These are phyloP conservation scores for Globisporangium uncinulatum DNA, from an alignment of 352 stramenopile genomes.

Conservation along the genomic window DNA sequence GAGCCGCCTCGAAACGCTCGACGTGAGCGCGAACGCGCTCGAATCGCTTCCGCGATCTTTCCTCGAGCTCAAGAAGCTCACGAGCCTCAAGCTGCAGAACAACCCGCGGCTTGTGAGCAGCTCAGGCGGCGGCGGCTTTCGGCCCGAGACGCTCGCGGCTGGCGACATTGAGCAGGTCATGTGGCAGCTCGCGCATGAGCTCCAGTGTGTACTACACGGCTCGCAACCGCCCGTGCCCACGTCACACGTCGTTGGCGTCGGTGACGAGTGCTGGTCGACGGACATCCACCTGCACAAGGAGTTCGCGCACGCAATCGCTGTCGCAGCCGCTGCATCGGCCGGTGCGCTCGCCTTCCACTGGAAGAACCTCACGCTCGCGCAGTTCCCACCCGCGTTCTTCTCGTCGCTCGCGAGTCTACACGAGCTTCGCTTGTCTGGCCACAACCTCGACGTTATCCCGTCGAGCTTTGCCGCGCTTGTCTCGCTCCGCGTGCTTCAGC, in stretches of 20 bases:
- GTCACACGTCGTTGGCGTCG: constrained; percentile 36
- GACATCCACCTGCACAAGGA: constrained; percentile 61
- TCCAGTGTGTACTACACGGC: constrained; percentile 33
- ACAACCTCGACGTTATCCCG: constrained; percentile 37
- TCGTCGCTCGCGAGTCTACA: constrained; percentile 25
- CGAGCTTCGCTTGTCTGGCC: constrained; percentile 59
- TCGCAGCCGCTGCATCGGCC: constrained; percentile 21
- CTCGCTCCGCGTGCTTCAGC: constrained; percentile 46
- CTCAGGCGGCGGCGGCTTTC: constrained; percentile 24
- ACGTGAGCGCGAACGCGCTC: constrained; percentile 58
- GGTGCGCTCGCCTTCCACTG: constrained; percentile 61
- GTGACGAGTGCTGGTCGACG: constrained; percentile 59
- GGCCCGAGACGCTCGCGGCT: constrained; percentile 30
- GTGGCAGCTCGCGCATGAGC: constrained; percentile 55
- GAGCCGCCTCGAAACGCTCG: constrained; percentile 28
- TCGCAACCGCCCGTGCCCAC: constrained; percentile 25
- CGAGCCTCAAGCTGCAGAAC: constrained; percentile 39
- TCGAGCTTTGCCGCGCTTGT: constrained; percentile 27
- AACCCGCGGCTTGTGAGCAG: constrained; percentile 31
- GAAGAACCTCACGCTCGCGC: constrained; percentile 39
- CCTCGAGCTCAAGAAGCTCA: constrained; percentile 38
- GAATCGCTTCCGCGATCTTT: constrained; percentile 42
- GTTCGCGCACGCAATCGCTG: constrained; percentile 32
- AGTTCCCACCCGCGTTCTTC: constrained; percentile 51
- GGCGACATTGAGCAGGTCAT: constrained; percentile 36